Conservation (phyloP, 140 eudicot genomes). For the Erigeron philadelphicus region DNA sequence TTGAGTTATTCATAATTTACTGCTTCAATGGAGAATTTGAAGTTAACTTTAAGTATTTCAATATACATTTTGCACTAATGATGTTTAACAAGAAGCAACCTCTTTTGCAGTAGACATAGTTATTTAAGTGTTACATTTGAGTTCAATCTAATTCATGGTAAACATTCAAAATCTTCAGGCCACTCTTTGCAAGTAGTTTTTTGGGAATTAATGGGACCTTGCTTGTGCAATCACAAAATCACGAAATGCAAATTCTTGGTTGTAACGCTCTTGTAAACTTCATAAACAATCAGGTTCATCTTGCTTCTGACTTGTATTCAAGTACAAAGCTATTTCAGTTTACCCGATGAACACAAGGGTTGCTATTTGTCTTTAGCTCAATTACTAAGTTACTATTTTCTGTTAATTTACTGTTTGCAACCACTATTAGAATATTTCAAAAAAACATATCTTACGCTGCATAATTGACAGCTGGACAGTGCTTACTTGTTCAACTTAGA, state of each 20-base stretch:
- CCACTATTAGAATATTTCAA: not conserved
- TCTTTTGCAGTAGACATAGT: not conserved
- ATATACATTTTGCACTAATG: not conserved
- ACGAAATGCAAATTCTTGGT: slow-evolving; percentile 66
- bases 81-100: slow-evolving; percentile 10
- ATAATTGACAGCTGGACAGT: slow-evolving; percentile 48
- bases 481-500: slow-evolving; percentile 76
- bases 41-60: not conserved
- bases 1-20: slow-evolving; percentile 1
- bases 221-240: slow-evolving; percentile 50
- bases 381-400: not conserved
- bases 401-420: too few species aligned
- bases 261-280: slow-evolving; percentile 70
- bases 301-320: not conserved
- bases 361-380: not conserved
- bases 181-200: slow-evolving; percentile 68
- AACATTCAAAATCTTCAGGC: slow-evolving; percentile 42
- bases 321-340: slow-evolving; percentile 3
- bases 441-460: not conserved
- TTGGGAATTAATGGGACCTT: slow-evolving; percentile 60
- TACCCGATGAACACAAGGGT: not conserved
- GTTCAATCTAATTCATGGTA: not conserved
- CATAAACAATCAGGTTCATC: slow-evolving; percentile 56
- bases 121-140: not conserved
- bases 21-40: not conserved